Evolutionary conservation across 306 rosid species (phyloP).

Genomic region (Mimosa bimucronata): DNA sequence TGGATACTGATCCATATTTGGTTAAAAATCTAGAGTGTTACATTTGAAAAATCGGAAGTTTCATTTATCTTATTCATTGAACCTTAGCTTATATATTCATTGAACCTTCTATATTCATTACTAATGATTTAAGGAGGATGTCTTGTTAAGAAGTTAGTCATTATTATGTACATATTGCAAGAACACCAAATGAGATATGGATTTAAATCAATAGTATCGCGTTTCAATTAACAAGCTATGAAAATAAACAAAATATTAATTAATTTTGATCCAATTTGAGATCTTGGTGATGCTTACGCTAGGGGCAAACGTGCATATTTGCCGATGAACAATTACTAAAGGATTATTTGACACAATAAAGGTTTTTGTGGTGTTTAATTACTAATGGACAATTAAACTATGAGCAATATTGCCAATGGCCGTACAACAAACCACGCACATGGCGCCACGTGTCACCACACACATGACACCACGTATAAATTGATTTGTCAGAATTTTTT

Average conservation of each 20-base stretch:
- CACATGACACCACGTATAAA: no score
- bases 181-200: neutral
- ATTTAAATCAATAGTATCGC: neutral
- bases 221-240: neutral
- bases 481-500: no score
- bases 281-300: no score
- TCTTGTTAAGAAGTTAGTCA: neutral
- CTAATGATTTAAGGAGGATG: neutral
- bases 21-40: neutral
- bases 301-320: no score
- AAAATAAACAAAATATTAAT: no score
- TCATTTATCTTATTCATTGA: neutral
- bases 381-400: no score
- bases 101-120: neutral
- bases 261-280: neutral
- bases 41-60: neutral
- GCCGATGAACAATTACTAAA: no score
- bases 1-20: neutral
- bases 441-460: no score
- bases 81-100: neutral
- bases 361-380: no score
- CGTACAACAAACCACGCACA: no score
- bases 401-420: no score
- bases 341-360: no score
- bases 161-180: neutral